A percentile compares a stretch with the other conserved stretches of the same genome.
Conservation (phyloP, 202 grass and related monocot genomes). For the Panicum hallii region DNA sequence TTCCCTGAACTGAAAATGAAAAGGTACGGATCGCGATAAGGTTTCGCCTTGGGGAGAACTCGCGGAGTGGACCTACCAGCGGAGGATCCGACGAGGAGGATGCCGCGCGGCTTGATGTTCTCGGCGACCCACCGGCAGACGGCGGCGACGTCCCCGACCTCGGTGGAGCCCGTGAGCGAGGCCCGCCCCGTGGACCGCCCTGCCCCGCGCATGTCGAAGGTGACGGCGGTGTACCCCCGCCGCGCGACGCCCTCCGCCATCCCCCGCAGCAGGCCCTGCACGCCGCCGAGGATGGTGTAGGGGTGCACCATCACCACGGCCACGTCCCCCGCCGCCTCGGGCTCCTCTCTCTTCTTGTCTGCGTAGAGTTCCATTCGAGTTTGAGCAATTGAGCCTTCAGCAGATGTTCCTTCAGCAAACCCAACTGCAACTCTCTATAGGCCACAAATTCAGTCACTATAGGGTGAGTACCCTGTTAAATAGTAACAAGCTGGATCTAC, state of each 20-base stretch:
- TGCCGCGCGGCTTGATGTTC: slow-evolving; percentile 58
- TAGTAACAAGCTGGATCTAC: too few species aligned
- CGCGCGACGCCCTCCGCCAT: slow-evolving; percentile 81
- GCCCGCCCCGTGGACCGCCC: slow-evolving; percentile 76
- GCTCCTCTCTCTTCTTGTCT: not conserved
- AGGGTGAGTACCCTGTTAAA: too few species aligned
- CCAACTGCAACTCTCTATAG: too few species aligned
- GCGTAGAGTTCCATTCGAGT: too few species aligned
- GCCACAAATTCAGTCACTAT: too few species aligned
- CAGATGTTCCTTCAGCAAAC: too few species aligned
- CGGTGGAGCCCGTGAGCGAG: slow-evolving; percentile 74
- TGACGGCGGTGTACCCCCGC: slow-evolving; percentile 63
- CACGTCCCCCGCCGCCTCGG: slow-evolving; percentile 47
- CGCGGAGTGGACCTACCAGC: slow-evolving; percentile 52
- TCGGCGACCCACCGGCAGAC: slow-evolving; percentile 83
- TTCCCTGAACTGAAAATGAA: not conserved
- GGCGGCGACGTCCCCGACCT: slow-evolving; percentile 78
- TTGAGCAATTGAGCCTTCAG: too few species aligned
- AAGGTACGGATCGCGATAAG: not conserved
- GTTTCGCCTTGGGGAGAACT: not conserved
- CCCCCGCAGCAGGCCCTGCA: slow-evolving; percentile 84
- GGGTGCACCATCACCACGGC: slow-evolving; percentile 85
- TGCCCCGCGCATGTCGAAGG: slow-evolving; percentile 96
- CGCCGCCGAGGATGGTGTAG: slow-evolving; percentile 84
- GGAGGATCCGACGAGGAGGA: slow-evolving; percentile 86